Evolutionary conservation across 495 filamentous ascomycete genomes (phyloP).

Genomic region (Antarctomyces pellizariae): DNA sequence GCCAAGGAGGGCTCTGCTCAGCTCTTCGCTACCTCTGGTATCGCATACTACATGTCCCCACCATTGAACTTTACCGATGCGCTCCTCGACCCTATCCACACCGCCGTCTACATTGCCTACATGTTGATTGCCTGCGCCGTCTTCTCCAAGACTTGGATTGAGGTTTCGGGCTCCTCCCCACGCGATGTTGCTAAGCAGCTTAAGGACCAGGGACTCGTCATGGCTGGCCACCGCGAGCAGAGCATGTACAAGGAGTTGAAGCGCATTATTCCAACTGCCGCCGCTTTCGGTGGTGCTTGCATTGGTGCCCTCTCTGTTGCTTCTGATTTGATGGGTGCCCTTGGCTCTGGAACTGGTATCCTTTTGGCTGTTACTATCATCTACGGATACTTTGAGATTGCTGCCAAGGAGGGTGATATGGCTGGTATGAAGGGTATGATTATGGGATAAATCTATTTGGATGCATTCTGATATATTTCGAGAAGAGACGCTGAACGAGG

Average conservation of each 20-base stretch:
- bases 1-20: constrained; percentile 87
- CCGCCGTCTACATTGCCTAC: constrained; percentile 82
- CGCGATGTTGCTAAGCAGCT: constrained; percentile 99
- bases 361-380: constrained; percentile 97
- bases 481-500: too few relatives aligned
- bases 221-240: constrained; percentile 98
- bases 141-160: constrained; percentile 99
- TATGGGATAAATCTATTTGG: constrained; percentile 33
- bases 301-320: constrained; percentile 93
- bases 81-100: constrained; percentile 88
- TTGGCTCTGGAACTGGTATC: constrained; percentile 94
- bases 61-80: constrained; percentile 94
- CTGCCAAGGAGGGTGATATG: constrained; percentile 92
- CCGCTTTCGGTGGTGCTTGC: constrained; percentile 95
- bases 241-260: constrained; percentile 99
- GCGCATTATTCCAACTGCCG: constrained; percentile 93
- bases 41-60: constrained; percentile 98
- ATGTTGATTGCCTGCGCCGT: constrained; percentile 94
- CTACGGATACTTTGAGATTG: constrained; percentile 97
- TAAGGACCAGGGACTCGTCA: constrained; percentile 97
- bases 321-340: constrained; percentile 85
- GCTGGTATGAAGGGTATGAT: constrained; percentile 79
- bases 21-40: constrained; percentile 74
- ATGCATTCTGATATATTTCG: too few relatives aligned
- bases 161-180: constrained; percentile 91